phyloP scores from a whole-genome alignment of 2,329 filamentous ascomycete genomes.

The Hymenoscyphus repandus region DNA sequence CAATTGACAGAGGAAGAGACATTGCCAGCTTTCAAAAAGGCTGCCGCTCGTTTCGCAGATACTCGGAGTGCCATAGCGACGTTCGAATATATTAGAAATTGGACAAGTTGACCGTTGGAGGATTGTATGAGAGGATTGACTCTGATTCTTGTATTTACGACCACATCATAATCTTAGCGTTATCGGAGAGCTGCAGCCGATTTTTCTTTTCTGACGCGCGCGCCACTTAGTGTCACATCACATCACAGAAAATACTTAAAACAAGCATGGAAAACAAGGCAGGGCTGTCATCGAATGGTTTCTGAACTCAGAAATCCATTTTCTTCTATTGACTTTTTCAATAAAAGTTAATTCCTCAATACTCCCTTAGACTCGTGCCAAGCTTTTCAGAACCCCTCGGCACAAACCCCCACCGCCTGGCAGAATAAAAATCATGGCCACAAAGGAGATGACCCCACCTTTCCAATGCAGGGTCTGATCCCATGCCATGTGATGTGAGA shows the following conservation, averaged over 20 bases:
- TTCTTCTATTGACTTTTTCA: too few species aligned
- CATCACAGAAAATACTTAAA: background rate
- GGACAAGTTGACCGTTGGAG: background rate
- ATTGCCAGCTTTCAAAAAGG: constrained; percentile 24
- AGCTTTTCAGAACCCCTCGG: too few species aligned
- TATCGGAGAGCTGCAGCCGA: constrained; percentile 18
- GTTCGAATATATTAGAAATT: background rate
- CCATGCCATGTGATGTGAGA: background rate
- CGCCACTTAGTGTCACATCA: background rate
- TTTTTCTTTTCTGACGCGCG: constrained; percentile 4
- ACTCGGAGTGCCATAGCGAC: constrained; percentile 26
- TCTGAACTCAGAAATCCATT: too few species aligned
- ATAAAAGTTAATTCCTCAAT: too few species aligned
- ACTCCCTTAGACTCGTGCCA: too few species aligned
- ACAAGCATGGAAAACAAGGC: too few species aligned
- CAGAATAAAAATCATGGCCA: background rate
- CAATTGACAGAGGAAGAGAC: constrained; percentile 20
- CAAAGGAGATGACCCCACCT: background rate
- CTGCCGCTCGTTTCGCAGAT: constrained; percentile 26
- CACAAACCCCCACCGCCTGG: background rate
- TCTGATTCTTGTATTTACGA: constrained; percentile 22
- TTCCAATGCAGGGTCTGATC: background rate
- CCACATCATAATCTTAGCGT: constrained; percentile 22
- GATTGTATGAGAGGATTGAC: background rate
- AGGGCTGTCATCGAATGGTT: too few species aligned